phyloP scores from a whole-genome alignment of 2,329 filamentous ascomycete genomes.

The Sordariomycetes sp. region DNA sequence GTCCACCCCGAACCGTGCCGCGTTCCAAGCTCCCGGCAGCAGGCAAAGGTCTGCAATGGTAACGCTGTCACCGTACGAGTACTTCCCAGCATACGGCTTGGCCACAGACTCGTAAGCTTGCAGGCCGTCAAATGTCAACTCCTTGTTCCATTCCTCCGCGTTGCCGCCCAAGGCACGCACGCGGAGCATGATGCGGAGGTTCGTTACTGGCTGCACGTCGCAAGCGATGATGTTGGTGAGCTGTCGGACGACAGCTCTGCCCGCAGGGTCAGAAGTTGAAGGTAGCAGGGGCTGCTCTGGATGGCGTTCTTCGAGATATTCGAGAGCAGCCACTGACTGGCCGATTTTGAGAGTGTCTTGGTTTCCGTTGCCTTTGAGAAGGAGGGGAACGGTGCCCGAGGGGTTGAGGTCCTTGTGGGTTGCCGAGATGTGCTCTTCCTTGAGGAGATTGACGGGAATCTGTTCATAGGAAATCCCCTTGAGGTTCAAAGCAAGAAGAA shows the following conservation, averaged over 20 bases:
- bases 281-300: constrained; percentile 37
- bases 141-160: constrained; percentile 38
- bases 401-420: constrained; percentile 41
- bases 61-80: constrained; percentile 44
- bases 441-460: constrained; percentile 42
- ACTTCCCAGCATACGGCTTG: constrained; percentile 31
- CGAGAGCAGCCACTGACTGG: constrained; percentile 51
- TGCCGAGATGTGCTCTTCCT: constrained; percentile 37
- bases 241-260: constrained; percentile 41
- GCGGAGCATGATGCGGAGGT: constrained; percentile 6
- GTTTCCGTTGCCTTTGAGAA: constrained; percentile 34
- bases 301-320: constrained; percentile 50
- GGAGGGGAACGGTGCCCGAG: constrained; percentile 43
- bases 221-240: constrained; percentile 43
- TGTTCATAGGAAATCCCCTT: constrained; percentile 41
- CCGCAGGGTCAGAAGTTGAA: constrained; percentile 27
- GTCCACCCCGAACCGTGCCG: constrained; percentile 44
- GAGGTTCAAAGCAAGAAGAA: constrained; percentile 49
- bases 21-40: constrained; percentile 49
- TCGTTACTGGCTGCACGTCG: constrained; percentile 51
- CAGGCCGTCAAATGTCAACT: constrained; percentile 43
- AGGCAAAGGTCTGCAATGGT: constrained; percentile 51
- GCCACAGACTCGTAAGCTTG: constrained; percentile 42
- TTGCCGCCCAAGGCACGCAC: constrained; percentile 19
- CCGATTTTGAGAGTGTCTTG: constrained; percentile 29